Evolutionary conservation across 306 rosid genomes (phyloP).

Genomic region (Carpinus fangiana): DNA sequence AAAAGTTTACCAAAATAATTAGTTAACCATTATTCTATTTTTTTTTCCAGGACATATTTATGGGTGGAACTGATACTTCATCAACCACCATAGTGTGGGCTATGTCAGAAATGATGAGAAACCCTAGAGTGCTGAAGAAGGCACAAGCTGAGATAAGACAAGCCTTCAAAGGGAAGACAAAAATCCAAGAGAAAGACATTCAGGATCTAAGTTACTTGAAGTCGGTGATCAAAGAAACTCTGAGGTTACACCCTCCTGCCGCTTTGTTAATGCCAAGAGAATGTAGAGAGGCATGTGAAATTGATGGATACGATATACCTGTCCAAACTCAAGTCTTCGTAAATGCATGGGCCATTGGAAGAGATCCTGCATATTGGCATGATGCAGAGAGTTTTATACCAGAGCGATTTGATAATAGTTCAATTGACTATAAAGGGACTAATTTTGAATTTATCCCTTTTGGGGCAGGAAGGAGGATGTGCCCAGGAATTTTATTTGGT

Average conservation of each 20-base stretch:
- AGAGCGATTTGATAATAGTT: slow-evolving; percentile 29
- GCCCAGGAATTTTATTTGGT: background rate
- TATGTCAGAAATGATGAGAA: slow-evolving; percentile 36
- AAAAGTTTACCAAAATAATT: too few relatives aligned
- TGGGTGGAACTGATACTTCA: slow-evolving; percentile 40
- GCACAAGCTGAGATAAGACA: slow-evolving; percentile 33
- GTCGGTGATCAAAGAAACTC: slow-evolving; percentile 31
- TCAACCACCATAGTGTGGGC: slow-evolving; percentile 31
- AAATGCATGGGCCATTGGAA: slow-evolving; percentile 45
- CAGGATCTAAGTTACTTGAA: slow-evolving; percentile 29
- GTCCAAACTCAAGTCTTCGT: slow-evolving; percentile 31
- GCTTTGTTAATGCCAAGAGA: slow-evolving; percentile 42
- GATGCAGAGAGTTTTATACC: slow-evolving; percentile 40
- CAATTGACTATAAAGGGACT: slow-evolving; percentile 20
- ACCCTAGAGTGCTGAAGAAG: slow-evolving; percentile 31
- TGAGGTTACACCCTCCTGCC: slow-evolving; percentile 42
- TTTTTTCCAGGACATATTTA: slow-evolving; percentile 28
- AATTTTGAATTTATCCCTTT: slow-evolving; percentile 32
- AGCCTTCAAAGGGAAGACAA: slow-evolving; percentile 17
- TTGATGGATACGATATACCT: slow-evolving; percentile 32
- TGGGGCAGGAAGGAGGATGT: slow-evolving; percentile 38
- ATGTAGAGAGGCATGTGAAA: slow-evolving; percentile 25
- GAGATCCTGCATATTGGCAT: slow-evolving; percentile 34
- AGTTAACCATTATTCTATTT: too few relatives aligned
- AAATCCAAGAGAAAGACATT: slow-evolving; percentile 13